Evolutionary conservation across 306 rosid genomes (phyloP).

Genomic region (Senna siamea): DNA sequence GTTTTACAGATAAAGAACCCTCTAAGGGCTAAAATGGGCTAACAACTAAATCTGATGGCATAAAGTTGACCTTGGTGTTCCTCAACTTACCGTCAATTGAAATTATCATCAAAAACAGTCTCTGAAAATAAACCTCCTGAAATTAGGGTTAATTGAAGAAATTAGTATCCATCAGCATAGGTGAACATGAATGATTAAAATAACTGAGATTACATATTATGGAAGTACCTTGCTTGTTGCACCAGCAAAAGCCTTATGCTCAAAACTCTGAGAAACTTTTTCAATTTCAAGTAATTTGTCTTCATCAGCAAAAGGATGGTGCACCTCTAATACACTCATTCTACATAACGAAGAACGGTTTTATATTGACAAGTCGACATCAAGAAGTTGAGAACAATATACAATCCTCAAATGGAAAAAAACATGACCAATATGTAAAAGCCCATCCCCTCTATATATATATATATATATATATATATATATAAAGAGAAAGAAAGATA

Average conservation of each 20-base stretch:
- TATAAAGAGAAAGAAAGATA: no score
- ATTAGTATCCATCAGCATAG: background rate
- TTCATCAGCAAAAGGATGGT: constrained; percentile 47
- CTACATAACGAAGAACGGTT: constrained; percentile 34
- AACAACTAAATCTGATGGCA: constrained; percentile 42
- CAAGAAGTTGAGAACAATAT: background rate
- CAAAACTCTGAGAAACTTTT: constrained; percentile 55
- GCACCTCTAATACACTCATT: constrained; percentile 53
- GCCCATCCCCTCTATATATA: no score
- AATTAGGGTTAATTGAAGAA: background rate
- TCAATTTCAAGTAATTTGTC: constrained; percentile 51
- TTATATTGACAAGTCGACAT: no score
- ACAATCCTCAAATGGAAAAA: background rate
- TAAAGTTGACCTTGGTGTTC: constrained; percentile 32
- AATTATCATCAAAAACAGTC: background rate
- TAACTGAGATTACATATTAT: background rate
- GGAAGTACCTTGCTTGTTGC: constrained; percentile 54
- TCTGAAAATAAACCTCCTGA: constrained; percentile 32
- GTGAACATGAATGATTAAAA: background rate
- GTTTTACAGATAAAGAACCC: constrained; percentile 34
- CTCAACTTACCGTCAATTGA: constrained; percentile 45
- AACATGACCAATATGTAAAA: no score
- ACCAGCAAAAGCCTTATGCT: constrained; percentile 54
- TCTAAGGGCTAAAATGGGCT: background rate
- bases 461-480: no score